Conservation (phyloP, 192 early-diverging fungal genomes). For the Entrophospora sp. region DNA sequence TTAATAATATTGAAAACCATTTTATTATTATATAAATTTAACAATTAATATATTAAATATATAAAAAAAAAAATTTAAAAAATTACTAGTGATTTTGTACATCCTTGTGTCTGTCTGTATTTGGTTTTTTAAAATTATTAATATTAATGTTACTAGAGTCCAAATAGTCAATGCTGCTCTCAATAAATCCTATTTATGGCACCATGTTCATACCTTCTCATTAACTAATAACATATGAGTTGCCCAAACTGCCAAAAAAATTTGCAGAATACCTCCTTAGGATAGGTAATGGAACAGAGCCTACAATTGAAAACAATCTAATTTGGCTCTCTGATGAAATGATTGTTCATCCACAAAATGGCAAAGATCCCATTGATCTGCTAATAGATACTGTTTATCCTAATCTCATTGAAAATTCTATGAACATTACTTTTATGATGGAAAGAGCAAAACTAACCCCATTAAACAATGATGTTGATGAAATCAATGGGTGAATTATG, state of each 20-base stretch:
- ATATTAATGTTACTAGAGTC: too few relatives aligned
- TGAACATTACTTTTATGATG: neutral
- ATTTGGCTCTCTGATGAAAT: neutral
- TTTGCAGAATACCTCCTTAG: constrained; percentile 8
- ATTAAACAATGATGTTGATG: constrained; percentile 20
- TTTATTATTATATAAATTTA: too few relatives aligned
- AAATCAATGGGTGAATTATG: constrained; percentile 11
- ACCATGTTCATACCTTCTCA: constrained; percentile 2
- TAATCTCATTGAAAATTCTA: neutral
- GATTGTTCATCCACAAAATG: neutral
- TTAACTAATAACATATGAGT: constrained; percentile 25
- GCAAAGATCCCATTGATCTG: neutral
- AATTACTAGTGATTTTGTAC: too few relatives aligned
- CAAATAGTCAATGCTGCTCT: constrained; percentile 12
- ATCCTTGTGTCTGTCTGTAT: too few relatives aligned
- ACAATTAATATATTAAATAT: too few relatives aligned
- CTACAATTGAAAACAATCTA: neutral
- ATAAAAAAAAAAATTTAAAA: too few relatives aligned
- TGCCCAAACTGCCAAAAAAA: neutral
- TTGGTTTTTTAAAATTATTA: too few relatives aligned
- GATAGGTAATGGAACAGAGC: neutral
- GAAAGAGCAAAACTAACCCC: constrained; percentile 10
- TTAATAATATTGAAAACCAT: too few relatives aligned
- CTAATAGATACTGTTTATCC: constrained; percentile 19
- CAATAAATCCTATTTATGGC: constrained; percentile 20